Percentiles rank a stretch among this genome's conserved stretches.
Conservation (phyloP, 257 asterid species). For the Solanum chiquidenum region DNA sequence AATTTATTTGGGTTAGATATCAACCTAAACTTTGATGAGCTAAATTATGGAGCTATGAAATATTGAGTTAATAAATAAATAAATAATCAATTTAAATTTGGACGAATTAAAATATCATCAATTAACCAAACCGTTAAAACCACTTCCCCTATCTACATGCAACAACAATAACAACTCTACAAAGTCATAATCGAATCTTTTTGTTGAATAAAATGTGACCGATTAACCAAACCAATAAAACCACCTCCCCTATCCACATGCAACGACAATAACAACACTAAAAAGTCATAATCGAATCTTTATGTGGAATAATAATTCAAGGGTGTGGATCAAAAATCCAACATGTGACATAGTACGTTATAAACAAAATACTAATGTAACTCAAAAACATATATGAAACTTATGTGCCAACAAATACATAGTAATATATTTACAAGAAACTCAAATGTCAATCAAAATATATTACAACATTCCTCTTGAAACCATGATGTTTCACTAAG, state of each 20-base stretch:
- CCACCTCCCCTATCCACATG: not conserved
- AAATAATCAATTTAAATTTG: too few relatives aligned
- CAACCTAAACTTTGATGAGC: not conserved
- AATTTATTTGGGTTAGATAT: too few relatives aligned
- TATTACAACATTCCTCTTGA: not conserved
- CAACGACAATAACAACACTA: not conserved
- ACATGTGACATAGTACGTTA: not conserved
- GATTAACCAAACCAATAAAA: not conserved
- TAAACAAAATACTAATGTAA: not conserved
- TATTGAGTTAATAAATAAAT: too few relatives aligned
- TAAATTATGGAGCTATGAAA: too few relatives aligned
- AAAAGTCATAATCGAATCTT: not conserved
- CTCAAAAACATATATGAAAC: not conserved
- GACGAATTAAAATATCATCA: too few relatives aligned
- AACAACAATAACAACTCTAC: too few relatives aligned
- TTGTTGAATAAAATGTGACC: not conserved
- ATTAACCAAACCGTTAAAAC: not conserved
- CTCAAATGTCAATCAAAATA: not conserved
- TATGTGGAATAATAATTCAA: not conserved
- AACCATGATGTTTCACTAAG: not conserved
- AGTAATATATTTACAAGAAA: not conserved
- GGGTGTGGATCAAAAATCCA: not conserved
- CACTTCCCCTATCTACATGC: not conserved
- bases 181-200: too few relatives aligned
- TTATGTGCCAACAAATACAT: not conserved